Conservation (phyloP, 176 grass and related monocot genomes). For the Triticum monococcum region DNA sequence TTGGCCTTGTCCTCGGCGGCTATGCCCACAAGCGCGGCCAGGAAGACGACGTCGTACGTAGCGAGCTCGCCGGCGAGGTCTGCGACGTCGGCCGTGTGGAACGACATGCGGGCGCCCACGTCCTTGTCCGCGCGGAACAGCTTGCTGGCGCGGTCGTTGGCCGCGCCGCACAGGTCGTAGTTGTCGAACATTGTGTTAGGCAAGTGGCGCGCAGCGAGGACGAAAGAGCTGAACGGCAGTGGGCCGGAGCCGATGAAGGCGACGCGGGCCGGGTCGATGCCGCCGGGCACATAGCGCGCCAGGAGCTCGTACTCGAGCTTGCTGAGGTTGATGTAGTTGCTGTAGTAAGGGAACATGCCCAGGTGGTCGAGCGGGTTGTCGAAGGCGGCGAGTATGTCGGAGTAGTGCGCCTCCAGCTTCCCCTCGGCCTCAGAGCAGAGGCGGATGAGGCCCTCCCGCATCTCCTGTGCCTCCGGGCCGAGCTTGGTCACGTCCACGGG, state of each 20-base stretch:
- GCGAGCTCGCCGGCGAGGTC: conserved; percentile 30
- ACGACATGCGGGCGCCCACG: conserved; percentile 45
- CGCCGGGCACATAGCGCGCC: conserved; percentile 17
- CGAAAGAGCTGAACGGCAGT: conserved; percentile 53
- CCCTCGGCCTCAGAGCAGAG: conserved; percentile 69
- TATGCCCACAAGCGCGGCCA: conserved; percentile 72
- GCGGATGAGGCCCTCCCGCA: conserved; percentile 54
- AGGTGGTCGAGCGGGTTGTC: conserved; percentile 79
- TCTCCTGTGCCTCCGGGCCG: conserved; percentile 28
- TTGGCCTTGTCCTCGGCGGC: conserved; percentile 56
- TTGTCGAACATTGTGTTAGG: conserved; percentile 38
- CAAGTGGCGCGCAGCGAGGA: conserved; percentile 46
- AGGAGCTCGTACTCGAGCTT: conserved; percentile 64
- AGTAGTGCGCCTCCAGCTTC: conserved; percentile 63
- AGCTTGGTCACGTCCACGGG: conserved; percentile 65
- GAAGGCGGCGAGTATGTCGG: conserved; percentile 51
- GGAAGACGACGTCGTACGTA: conserved; percentile 68
- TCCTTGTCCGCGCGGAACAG: conserved; percentile 54
- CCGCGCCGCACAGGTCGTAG: conserved; percentile 38
- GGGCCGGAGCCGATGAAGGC: conserved; percentile 64
- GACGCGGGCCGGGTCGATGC: conserved; percentile 11
- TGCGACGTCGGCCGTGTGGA: conserved; percentile 70
- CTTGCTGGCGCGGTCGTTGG: conserved; percentile 52
- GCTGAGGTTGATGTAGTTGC: conserved; percentile 77
- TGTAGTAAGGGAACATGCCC: conserved; percentile 61